Conservation (phyloP, 768 basidiomycete genomes). For the Vararia minispora region DNA sequence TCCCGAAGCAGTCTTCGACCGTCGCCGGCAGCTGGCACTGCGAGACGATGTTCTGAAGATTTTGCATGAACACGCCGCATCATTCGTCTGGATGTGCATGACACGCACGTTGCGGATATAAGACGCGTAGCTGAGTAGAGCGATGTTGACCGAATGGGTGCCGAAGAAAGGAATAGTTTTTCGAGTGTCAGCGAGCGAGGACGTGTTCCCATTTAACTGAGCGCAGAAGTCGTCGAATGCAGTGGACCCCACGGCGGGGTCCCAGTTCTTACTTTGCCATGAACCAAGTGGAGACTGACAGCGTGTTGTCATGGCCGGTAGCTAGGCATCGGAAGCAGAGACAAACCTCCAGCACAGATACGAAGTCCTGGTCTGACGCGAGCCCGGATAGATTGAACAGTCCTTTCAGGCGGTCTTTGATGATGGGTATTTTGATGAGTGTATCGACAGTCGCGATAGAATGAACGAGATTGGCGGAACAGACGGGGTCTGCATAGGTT, state of each 20-base stretch:
- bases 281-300: conserved; percentile 45
- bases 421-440: conserved; percentile 36
- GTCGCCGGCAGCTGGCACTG: conserved; percentile 24
- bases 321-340: too few relatives aligned
- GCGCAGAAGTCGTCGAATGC: conserved; percentile 59
- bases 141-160: conserved; percentile 33
- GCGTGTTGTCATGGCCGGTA: neutral
- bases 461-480: conserved; percentile 47
- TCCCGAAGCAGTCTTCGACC: conserved; percentile 77
- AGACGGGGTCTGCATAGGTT: conserved; percentile 50
- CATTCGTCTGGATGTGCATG: neutral
- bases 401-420: conserved; percentile 48
- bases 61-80: conserved; percentile 24
- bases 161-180: neutral
- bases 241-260: conserved; percentile 51
- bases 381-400: conserved; percentile 67
- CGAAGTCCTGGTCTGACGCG: conserved; percentile 71
- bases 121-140: conserved; percentile 59
- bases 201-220: conserved; percentile 23
- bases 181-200: neutral
- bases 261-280: conserved; percentile 89
- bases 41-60: conserved; percentile 8
- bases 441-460: conserved; percentile 51
- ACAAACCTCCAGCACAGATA: conserved; percentile 49
- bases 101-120: conserved; percentile 60